Conservation (phyloP, 2,329 filamentous ascomycete species). For the Teratosphaeriaceae sp. region DNA sequence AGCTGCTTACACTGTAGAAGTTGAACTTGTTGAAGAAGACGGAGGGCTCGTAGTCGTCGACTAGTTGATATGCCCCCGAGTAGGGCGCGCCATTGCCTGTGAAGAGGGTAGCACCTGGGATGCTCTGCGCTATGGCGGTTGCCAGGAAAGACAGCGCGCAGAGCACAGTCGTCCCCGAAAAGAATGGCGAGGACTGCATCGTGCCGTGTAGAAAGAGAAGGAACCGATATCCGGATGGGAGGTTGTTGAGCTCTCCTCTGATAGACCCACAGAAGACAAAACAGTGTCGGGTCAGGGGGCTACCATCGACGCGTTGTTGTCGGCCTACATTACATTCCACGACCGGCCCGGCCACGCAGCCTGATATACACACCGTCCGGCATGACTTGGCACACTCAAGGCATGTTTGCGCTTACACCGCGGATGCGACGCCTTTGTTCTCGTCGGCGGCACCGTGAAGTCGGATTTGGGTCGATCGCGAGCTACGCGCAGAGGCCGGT, state of each 20-base stretch:
- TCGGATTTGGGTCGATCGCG: too few species aligned
- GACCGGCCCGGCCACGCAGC: not conserved
- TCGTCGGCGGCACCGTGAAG: too few species aligned
- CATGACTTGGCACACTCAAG: not conserved
- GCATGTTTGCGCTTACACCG: too few species aligned
- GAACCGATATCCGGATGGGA: not conserved
- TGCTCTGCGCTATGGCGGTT: constrained; percentile 18
- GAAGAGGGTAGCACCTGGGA: constrained; percentile 20
- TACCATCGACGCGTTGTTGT: not conserved
- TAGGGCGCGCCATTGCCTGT: constrained; percentile 24
- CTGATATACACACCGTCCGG: constrained; percentile 1
- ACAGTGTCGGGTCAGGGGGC: not conserved
- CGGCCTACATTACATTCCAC: constrained; percentile 1
- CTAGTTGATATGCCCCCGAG: constrained; percentile 21
- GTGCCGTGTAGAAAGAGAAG: constrained; percentile 1
- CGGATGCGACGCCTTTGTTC: too few species aligned
- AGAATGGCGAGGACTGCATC: constrained; percentile 21
- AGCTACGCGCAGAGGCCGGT: too few species aligned
- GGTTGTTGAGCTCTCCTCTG: not conserved
- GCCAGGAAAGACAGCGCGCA: constrained; percentile 15
- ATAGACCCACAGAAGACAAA: not conserved
- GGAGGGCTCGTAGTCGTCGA: constrained; percentile 26
- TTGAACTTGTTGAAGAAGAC: constrained; percentile 31
- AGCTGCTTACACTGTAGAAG: constrained; percentile 34
- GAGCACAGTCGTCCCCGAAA: constrained; percentile 17